Evolutionary conservation across 257 asterid genomes (phyloP), one percentile per base, ranked within the genome.

Genomic region (Solanum chiquidenum): DNA sequence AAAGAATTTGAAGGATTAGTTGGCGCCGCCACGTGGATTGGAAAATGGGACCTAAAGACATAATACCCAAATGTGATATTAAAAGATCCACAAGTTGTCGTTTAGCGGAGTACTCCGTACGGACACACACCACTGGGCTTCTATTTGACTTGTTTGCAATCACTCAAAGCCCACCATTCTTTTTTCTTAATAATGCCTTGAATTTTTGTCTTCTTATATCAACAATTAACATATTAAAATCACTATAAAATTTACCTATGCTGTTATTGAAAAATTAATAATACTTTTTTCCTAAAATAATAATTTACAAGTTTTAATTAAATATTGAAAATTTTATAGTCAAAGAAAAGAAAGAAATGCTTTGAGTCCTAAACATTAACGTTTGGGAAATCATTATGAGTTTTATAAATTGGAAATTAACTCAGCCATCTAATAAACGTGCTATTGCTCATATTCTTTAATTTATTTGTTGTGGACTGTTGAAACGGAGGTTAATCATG

Each of bases 31-130:
- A 85, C 87, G 87, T 85, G 82, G 87, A 27, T 4, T 1, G 20
- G 7, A 37, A 29, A 34, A 33, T 40, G 80, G 80, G 29, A 12
- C 82, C 62, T 68, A 85, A 25, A 66, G 27, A 10, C 0, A 42
- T 42, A 31, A 64, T 64, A 18, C 10, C 9, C 23, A 44, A 79
- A 44, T 80, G 69, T 49, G 85, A 82, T 82, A 69, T 29, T 82
- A 49, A 9, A 46, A 82, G 52, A 88, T 83, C 85, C 79, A 72
- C 38, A 52, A 31, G 86, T 90, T 91, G 91, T 91, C 91, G 89
- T 88, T 46, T 80, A 49, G 62, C 33, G 37, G 38, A 86, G 94
- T 93, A 93, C 93, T 73, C 86, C 89, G 95, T 92, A 92, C 94
- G 93, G 91, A 85, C 76, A 64, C 87, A 55, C 27, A 55, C 76